Evolutionary conservation across 805 yeast genomes (phyloP).

Genomic region (Nakazawaea molendinolei): DNA sequence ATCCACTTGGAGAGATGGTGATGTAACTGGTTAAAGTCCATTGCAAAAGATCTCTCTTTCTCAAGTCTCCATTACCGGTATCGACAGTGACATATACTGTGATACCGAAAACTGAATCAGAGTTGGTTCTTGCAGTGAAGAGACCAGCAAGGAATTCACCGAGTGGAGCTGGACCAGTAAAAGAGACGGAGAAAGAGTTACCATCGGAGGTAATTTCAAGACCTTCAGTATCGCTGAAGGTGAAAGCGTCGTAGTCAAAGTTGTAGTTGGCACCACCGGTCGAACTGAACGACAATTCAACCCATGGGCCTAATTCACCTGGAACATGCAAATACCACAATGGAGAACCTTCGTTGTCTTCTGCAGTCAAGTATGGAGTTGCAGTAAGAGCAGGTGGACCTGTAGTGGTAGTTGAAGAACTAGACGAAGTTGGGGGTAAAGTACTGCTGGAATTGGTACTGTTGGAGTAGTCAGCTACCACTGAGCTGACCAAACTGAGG

Average conservation of each 20-base stretch:
- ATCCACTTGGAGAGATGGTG: conserved; percentile 5
- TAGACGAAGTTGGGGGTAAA: neutral
- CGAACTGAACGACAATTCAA: conserved; percentile 8
- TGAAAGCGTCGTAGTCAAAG: conserved; percentile 7
- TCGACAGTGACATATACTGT: conserved; percentile 11
- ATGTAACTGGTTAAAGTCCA: conserved; percentile 11
- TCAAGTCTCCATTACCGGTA: conserved; percentile 7
- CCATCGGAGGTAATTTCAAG: conserved; percentile 3
- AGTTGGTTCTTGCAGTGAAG: conserved; percentile 4
- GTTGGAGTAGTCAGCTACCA: conserved; percentile 8
- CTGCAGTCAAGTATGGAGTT: conserved; percentile 8
- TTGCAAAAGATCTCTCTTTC: conserved; percentile 11
- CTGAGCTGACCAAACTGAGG: conserved; percentile 4
- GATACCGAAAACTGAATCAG: conserved; percentile 6
- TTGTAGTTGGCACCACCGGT: conserved; percentile 10
- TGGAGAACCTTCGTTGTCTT: conserved; percentile 9
- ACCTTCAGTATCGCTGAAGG: conserved; percentile 4
- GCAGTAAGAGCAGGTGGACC: conserved; percentile 3
- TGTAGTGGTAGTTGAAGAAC: neutral
- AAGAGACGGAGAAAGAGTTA: conserved; percentile 10
- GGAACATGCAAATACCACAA: conserved; percentile 12
- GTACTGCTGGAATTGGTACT: conserved; percentile 1
- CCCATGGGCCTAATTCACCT: conserved; percentile 11
- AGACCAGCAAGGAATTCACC: conserved; percentile 9
- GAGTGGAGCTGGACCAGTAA: conserved; percentile 9